These are phyloP conservation scores for Periconia digitata DNA, from an alignment of 2,329 filamentous ascomycete genomes.

Conservation along the genomic window DNA sequence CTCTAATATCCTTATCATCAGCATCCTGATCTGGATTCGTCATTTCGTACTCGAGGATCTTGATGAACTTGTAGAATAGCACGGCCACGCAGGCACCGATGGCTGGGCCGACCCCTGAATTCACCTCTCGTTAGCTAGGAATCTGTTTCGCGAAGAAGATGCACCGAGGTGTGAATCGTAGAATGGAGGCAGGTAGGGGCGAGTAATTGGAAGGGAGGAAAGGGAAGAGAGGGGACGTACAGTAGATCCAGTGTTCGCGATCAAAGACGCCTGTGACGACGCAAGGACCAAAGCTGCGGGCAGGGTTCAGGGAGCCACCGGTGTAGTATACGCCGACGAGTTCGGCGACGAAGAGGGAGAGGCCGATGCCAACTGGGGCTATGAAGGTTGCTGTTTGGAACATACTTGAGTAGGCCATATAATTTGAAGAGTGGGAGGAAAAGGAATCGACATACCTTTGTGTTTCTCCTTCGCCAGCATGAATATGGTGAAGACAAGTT, in stretches of 20 bases:
- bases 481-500: slow-evolving; percentile 36
- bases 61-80: slow-evolving; percentile 51
- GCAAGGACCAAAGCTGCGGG: slow-evolving; percentile 49
- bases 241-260: slow-evolving; percentile 51
- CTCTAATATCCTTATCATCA: slow-evolving; percentile 17
- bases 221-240: slow-evolving; percentile 14
- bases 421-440: neutral
- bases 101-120: slow-evolving; percentile 43
- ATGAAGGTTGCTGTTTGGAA: slow-evolving; percentile 58
- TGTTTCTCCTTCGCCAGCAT: slow-evolving; percentile 73
- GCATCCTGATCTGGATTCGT: slow-evolving; percentile 33
- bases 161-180: too few relatives aligned
- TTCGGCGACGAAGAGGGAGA: slow-evolving; percentile 65
- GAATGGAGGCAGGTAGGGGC: too few relatives aligned
- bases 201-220: neutral
- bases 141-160: neutral
- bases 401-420: neutral
- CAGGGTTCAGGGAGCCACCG: slow-evolving; percentile 48
- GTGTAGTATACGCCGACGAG: slow-evolving; percentile 52
- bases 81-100: slow-evolving; percentile 48
- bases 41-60: slow-evolving; percentile 37
- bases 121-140: neutral
- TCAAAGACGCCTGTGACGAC: slow-evolving; percentile 43
- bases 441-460: slow-evolving; percentile 37
- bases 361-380: slow-evolving; percentile 69